Conservation (phyloP, 2,329 filamentous ascomycete species). For the Exophiala spinifera region DNA sequence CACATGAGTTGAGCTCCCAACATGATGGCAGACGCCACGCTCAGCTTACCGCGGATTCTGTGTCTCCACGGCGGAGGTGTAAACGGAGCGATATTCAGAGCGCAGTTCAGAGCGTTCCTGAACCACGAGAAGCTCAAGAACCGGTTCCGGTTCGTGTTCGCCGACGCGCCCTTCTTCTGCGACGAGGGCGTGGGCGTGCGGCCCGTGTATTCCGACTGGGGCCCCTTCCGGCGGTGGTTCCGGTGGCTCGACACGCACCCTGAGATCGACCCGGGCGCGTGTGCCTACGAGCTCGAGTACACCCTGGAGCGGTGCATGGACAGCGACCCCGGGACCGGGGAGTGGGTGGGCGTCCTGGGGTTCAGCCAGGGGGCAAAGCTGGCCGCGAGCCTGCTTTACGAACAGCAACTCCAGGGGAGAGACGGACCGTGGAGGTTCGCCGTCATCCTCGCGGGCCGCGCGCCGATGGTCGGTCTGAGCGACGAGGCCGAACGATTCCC, state of each 20-base stretch:
- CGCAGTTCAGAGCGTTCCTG: slow-evolving; percentile 61
- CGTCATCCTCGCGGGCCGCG: slow-evolving; percentile 60
- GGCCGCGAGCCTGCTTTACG: slow-evolving; percentile 57
- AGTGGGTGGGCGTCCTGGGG: slow-evolving; percentile 60
- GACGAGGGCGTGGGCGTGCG: slow-evolving; percentile 31
- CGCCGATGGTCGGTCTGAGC: slow-evolving; percentile 49
- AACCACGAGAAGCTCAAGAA: slow-evolving; percentile 45
- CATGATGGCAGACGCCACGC: slow-evolving; percentile 20
- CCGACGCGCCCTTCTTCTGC: slow-evolving; percentile 65
- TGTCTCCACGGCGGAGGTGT: slow-evolving; percentile 79
- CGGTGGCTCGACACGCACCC: slow-evolving; percentile 60
- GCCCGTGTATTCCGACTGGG: slow-evolving; percentile 61
- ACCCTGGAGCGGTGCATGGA: slow-evolving; percentile 47
- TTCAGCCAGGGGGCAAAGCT: slow-evolving; percentile 67
- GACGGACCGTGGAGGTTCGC: slow-evolving; percentile 55
- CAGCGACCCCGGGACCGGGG: slow-evolving; percentile 54
- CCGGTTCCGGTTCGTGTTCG: slow-evolving; percentile 69
- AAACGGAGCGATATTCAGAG: slow-evolving; percentile 65
- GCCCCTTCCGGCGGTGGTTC: slow-evolving; percentile 64
- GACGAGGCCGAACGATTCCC: slow-evolving; percentile 25
- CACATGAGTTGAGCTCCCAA: too few relatives aligned
- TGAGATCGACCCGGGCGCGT: slow-evolving; percentile 48
- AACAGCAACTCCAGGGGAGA: slow-evolving; percentile 54
- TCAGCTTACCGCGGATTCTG: slow-evolving; percentile 63
- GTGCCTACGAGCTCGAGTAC: slow-evolving; percentile 42